Base-by-base conservation (phyloP, 805 yeast species). In the Pichia sporocuriosa region DNA sequence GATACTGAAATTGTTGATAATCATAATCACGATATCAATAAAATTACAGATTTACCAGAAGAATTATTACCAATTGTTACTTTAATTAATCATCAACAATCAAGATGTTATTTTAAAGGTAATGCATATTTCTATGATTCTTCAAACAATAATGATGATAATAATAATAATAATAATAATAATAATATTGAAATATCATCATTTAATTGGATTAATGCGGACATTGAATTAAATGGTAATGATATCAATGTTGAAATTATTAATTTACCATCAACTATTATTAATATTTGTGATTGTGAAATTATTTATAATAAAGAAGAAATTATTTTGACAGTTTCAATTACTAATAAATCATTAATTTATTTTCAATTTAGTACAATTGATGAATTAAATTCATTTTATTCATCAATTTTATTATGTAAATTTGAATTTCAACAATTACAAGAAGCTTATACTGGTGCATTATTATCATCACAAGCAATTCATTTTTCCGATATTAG, bases 21-120 rank as follows among this genome's bases (percentile, higher is more conserved):
- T 17, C 5, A 16, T 23, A 20, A 32, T 10, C 30, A 21, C 28
- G 32, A 20, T 15, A 9, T n/a, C n/a, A 19, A 15, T 16, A 38
- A 17, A 12, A 17, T n/a, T 9, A 38, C 28, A 3, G 47, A 41
- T 25, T 56, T 68, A 15, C 84, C 88, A 0, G 75, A 75, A 13
- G 90, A 84, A 55, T 67, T 86, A 55, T 61, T 77, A 13, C 94
- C 95, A 0, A 71, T 84, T 10, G 73, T 85, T 29, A 79, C 85
- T 17, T 67, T 86, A 49, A 67, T 84, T 42, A 73, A 75, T 35
- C 79, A 88, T 16, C 95, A 86, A 55, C 76, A 77, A 47, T 69
- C 77, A 20, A 69, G 95, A 36, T 67, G 75, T 7, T 85, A 86
- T 58, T 47, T 34, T 21, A 37, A 37, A 8, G 51, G 48, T 4